Base-by-base conservation (phyloP, 331 rosid genomes). In the Stylosanthes scabra region DNA sequence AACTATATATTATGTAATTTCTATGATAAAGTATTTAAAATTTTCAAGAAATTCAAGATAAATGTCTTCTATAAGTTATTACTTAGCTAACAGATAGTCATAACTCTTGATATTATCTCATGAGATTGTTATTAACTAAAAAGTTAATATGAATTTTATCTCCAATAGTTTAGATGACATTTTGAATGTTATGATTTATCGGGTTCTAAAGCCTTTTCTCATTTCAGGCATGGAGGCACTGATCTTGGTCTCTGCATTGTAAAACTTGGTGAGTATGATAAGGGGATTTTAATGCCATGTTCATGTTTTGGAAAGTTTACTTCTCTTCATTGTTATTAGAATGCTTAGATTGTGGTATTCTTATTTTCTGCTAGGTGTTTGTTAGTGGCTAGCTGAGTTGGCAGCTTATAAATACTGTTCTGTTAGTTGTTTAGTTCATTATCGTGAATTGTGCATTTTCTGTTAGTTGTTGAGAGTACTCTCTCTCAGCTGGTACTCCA, bases 161-260 rank as follows among this genome's bases (percentile, higher is more conserved):
- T 46, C 79, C 15, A 15, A 67, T 13, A 45, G 66, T 71, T 63
- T 57, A 56, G 55, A 63, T 16, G 25, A 52, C 55, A 31, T 68
- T 70, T 63, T 52, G 59, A 77, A 74, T 56, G 64, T 13, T 68
- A 37, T 42, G 45, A 68, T 61, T 71, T 59, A 63, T 55, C 58
- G 51, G 50, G 41, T 58, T 59, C 37, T 60, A 37, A 57, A 80
- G 62, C 57, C 15, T 77, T 75, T 46, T 59, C 47, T 67, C 74
- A 55, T 89, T 87, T 82, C 92, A 92, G 99, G 90, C 91, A 95
- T 85, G 99, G 99, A 68, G 99, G 99, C 80, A 95, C 99, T 27
- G 99, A 98, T 57, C 99, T 95, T 58, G 99, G 99, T 74, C 93
- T 95, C 45, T 95, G 99, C 88, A 95, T 95, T 5, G 99, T 95